A percentile compares a stretch with the other conserved stretches of the same genome.
These are phyloP conservation scores for Colletotrichum limetticola DNA, from an alignment of 2,329 filamentous ascomycete genomes.

Conservation along the genomic window DNA sequence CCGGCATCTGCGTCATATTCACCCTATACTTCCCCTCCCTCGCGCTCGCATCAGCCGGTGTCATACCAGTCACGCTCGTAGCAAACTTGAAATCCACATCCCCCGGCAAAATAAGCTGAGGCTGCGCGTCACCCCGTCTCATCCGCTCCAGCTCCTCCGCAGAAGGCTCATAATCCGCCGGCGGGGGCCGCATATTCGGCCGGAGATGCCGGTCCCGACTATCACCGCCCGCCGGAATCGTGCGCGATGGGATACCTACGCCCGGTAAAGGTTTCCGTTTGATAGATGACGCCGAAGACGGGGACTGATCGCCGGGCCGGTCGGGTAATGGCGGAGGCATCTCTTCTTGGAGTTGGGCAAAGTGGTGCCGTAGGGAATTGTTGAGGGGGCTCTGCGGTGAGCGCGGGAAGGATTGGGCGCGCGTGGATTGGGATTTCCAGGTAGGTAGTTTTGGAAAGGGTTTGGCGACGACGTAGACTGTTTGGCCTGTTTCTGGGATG, in stretches of 20 bases:
- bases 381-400: background rate
- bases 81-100: constrained; percentile 34
- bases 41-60: constrained; percentile 21
- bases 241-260: background rate
- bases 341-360: background rate
- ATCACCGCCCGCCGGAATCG: background rate
- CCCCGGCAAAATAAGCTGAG: constrained; percentile 37
- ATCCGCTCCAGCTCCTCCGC: constrained; percentile 37
- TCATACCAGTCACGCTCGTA: constrained; percentile 29
- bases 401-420: background rate
- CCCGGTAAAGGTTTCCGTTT: constrained; percentile 13
- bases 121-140: constrained; percentile 39
- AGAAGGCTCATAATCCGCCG: constrained; percentile 37
- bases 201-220: constrained; percentile 10
- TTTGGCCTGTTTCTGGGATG: constrained; percentile 37
- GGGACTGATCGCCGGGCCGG: background rate
- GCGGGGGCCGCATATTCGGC: constrained; percentile 31
- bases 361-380: background rate
- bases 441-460: constrained; percentile 30
- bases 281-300: background rate
- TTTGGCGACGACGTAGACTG: constrained; percentile 38
- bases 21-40: constrained; percentile 29
- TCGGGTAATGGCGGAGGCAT: constrained; percentile 8
- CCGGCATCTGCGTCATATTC: background rate
- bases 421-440: background rate